Conservation (phyloP, 2,329 filamentous ascomycete genomes). For the Ascochyta koolunga region DNA sequence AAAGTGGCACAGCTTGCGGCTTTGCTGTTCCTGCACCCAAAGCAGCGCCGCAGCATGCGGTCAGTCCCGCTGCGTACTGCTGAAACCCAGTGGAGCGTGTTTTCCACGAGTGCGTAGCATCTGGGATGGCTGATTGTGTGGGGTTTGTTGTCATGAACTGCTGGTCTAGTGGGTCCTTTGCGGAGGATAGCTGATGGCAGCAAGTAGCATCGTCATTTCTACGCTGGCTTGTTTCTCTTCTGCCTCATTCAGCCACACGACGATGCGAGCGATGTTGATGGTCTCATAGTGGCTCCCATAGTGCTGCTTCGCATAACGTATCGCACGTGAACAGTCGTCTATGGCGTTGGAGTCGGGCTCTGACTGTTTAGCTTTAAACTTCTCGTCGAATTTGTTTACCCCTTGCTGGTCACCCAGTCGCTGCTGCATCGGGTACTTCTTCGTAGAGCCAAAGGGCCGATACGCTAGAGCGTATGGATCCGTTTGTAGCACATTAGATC, state of each 20-base stretch:
- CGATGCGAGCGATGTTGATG: constrained; percentile 24
- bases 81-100: constrained; percentile 4
- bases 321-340: constrained; percentile 26
- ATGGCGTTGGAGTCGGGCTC: constrained; percentile 21
- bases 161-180: constrained; percentile 2
- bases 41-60: constrained; percentile 2
- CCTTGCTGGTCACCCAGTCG: constrained; percentile 5
- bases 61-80: constrained; percentile 13
- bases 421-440: constrained; percentile 10
- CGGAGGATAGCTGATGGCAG: not conserved
- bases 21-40: constrained; percentile 9
- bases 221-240: not conserved
- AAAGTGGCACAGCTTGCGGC: not conserved
- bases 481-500: constrained; percentile 1
- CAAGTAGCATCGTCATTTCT: constrained; percentile 5
- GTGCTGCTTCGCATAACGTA: constrained; percentile 31
- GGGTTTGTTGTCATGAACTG: constrained; percentile 1
- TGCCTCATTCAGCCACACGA: constrained; percentile 20
- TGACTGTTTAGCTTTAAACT: constrained; percentile 30
- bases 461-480: constrained; percentile 32
- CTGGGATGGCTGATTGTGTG: not conserved
- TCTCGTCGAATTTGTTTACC: constrained; percentile 28
- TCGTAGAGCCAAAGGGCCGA: constrained; percentile 30
- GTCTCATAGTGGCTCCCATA: constrained; percentile 31
- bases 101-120: constrained; percentile 9